Evolutionary conservation across 2,329 filamentous ascomycete species (phyloP).

Genomic region (Xylaria arbuscula): DNA sequence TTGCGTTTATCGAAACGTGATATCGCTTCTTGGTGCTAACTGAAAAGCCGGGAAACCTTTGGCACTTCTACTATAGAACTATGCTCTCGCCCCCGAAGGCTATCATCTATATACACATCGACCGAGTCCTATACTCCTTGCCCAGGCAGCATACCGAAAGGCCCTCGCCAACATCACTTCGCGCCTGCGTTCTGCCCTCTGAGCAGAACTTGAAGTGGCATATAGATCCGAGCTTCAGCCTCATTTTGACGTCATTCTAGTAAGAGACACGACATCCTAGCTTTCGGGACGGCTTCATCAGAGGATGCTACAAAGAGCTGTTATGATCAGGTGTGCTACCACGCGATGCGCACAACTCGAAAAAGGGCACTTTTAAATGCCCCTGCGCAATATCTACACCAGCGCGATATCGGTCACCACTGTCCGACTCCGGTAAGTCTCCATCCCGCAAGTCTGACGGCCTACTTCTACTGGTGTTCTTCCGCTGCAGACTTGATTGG

Average conservation of each 20-base stretch:
- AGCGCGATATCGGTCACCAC: conserved; percentile 17
- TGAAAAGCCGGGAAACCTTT: not conserved
- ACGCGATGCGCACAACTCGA: conserved; percentile 13
- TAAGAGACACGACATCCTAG: not conserved
- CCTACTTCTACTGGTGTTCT: conserved; percentile 36
- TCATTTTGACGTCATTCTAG: conserved; percentile 6
- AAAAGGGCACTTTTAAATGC: not conserved
- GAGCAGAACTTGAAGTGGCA: conserved; percentile 22
- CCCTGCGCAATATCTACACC: conserved; percentile 19
- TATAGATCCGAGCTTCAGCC: conserved; percentile 8
- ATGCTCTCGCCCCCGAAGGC: not conserved
- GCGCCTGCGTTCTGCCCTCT: conserved; percentile 32
- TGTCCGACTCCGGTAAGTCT: conserved; percentile 38
- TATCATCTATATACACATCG: conserved; percentile 26
- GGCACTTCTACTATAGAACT: not conserved
- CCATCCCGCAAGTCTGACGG: conserved; percentile 31
- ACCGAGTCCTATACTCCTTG: conserved; percentile 18
- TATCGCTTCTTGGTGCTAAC: not conserved
- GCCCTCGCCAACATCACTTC: conserved; percentile 28
- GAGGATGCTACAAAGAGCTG: not conserved
- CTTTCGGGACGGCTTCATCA: conserved; percentile 2
- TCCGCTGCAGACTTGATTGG: conserved; percentile 46
- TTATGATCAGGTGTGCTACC: not conserved
- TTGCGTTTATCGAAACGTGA: not conserved
- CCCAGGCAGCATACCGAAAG: conserved; percentile 31